Base-by-base conservation (phyloP, 2,329 filamentous ascomycete species). In the Orbilia brochopaga region DNA sequence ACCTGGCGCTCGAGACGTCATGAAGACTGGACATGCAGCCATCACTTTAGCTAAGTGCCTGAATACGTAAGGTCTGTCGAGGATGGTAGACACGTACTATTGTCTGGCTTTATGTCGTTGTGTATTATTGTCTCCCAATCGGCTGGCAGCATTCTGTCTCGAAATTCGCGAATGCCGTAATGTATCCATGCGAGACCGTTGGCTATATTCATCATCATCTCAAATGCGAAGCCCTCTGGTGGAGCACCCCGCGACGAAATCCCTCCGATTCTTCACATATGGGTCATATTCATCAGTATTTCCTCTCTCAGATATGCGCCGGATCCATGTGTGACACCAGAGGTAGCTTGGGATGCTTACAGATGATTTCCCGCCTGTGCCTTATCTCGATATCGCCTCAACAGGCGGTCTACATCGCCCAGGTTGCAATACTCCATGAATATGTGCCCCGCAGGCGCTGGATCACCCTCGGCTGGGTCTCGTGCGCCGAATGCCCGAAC, bases 401-500 rank as follows among this genome's bases (percentile, higher is more conserved):
- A 5, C 1, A 69, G 17, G 10, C 2, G 6, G 7, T 5, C 6
- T 1, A 69, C 44, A 32, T 69, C 65, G 11, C 65, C 65, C 7
- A 69, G 23, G 23, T 69, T 27, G 23, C 65, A 69, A 24, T 52
- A 63, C 42, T 69, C 65, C 58, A 59, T 69, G 21, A 69, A 63
- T 21, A 69, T 58, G 24, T 69, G 58, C n/a, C 65, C 65, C n/a
- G n/a, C n/a, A 15, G 30, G 58, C 5, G 24, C 44, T n/a, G n/a
- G n/a, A 27, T 59, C 44, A 1, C 19, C 37, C 6, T 6, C 2
- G 65, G 65, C n/a, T 37, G n/a, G n/a, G n/a, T n/a, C n/a, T n/a
- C n/a, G n/a, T n/a, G 23, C 17, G 58, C 53, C 50, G 13, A 58
- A 48, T 5, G 42, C 52, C 1, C 32, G 7, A 5, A 69, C 17